Base-by-base conservation (phyloP, 306 rosid species). In the Cucurbita ficifolia region DNA sequence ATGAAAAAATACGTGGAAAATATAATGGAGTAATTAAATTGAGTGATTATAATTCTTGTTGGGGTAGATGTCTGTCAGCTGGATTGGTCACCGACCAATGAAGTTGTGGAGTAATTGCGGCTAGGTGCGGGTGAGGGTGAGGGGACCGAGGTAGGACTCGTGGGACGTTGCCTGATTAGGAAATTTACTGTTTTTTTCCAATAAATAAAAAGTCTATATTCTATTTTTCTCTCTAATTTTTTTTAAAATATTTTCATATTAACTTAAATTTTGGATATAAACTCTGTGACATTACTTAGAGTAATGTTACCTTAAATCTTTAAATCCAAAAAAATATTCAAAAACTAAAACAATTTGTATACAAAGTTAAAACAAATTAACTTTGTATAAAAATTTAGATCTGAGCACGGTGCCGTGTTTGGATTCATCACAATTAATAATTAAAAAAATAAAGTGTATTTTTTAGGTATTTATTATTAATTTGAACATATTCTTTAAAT, bases 31-130 rank as follows among this genome's bases (percentile, higher is more conserved):
- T 12, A 21, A 56, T 56, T 56, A 55, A 55, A 56, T 49, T 22
- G 36, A 1, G 9, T 5, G 18, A 10, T 39, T 62, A 17, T 68
- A 68, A 22, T 21, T 43, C 24, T 33, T 33, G 56, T 3, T 46
- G 58, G 16, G 58, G 58, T 51, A 49, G 59, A 70, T 70, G 74
- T 70, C 38, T n/a, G 72, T 68, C 21, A 65, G n/a, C 42, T 49
- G 17, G 58, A 71, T 71, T n/a, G 75, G 75, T 70, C 58, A 70
- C 74, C 74, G 74, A 24, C 57, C 74, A 70, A 22, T 45, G 57
- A 49, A 70, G 36, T 71, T 29, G 75, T 6, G 3, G 46, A 50
- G 1, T 71, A 71, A 71, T 49, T 71, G 61, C 61, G 75, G 75
- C 61, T 71, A n/a, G 45, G 11, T 51, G 60, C 54, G 11, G 18